A percentile compares a stretch with the other conserved stretches of the same genome.
Evolutionary conservation across 2,329 filamentous ascomycete genomes (phyloP).

Genomic region (Coniochaeta sp.): DNA sequence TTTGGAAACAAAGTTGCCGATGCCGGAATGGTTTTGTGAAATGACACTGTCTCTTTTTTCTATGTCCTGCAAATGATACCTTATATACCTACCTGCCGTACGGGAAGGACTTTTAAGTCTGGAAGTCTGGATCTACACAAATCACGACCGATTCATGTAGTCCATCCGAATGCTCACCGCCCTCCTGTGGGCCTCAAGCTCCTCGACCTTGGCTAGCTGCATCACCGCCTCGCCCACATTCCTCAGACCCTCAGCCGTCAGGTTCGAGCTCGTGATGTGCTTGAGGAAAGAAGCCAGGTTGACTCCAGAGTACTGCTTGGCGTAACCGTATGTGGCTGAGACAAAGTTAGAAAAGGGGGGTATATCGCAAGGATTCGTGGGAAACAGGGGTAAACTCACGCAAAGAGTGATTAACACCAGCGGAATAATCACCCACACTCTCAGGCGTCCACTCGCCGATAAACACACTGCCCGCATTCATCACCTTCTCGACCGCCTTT

Average conservation of each 20-base stretch:
- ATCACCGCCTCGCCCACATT: slow-evolving; percentile 88
- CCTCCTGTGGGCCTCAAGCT: slow-evolving; percentile 85
- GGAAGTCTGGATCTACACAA: background rate
- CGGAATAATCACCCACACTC: slow-evolving; percentile 95
- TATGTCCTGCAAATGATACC: background rate
- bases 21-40: background rate
- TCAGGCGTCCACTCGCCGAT: slow-evolving; percentile 95
- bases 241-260: slow-evolving; percentile 75
- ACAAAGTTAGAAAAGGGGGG: slow-evolving; percentile 9
- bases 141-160: slow-evolving; percentile 27
- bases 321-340: slow-evolving; percentile 90
- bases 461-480: slow-evolving; percentile 95
- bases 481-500: slow-evolving; percentile 65
- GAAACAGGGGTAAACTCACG: slow-evolving; percentile 58
- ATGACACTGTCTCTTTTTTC: background rate
- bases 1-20: background rate
- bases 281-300: slow-evolving; percentile 95
- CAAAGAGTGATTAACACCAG: slow-evolving; percentile 93
- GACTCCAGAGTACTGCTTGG: slow-evolving; percentile 96
- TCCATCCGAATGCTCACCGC: slow-evolving; percentile 78
- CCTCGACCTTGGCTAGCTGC: slow-evolving; percentile 89
- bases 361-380: background rate
- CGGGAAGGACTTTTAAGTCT: background rate
- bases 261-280: slow-evolving; percentile 91
- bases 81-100: background rate